phyloP scores from a whole-genome alignment of 2,329 filamentous ascomycete genomes.

The Cryphonectria radicalis region DNA sequence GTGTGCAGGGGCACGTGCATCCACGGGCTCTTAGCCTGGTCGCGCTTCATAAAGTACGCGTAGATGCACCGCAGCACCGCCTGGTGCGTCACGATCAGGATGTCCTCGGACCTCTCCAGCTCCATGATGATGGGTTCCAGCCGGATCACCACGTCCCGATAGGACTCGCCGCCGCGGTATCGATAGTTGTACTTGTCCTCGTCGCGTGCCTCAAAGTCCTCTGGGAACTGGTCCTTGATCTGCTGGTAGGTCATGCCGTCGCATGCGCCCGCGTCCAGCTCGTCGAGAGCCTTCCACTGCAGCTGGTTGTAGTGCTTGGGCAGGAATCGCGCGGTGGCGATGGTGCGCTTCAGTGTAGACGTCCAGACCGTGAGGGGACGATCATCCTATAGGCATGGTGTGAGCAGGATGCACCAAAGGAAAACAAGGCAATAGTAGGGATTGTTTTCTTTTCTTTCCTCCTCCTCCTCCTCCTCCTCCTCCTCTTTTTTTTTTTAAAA shows the following conservation, averaged over 20 bases:
- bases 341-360: constrained; percentile 75
- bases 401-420: constrained; percentile 35
- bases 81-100: constrained; percentile 97
- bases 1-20: constrained; percentile 98
- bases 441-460: background rate
- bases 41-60: constrained; percentile 97
- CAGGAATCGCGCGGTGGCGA: constrained; percentile 85
- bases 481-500: background rate
- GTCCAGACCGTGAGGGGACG: constrained; percentile 67
- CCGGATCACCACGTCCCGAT: constrained; percentile 95
- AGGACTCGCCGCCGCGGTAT: constrained; percentile 92
- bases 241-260: constrained; percentile 96
- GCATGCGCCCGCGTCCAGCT: constrained; percentile 94
- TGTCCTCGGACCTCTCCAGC: constrained; percentile 92
- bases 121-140: constrained; percentile 99
- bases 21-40: constrained; percentile 92
- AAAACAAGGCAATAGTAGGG: background rate
- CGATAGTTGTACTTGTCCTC: constrained; percentile 99
- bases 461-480: no score
- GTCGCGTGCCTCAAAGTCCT: constrained; percentile 93
- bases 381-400: constrained; percentile 50
- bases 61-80: constrained; percentile 97
- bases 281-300: constrained; percentile 98
- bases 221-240: constrained; percentile 87
- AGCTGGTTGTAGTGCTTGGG: constrained; percentile 85